Evolutionary conservation across 1,284 basidiomycete genomes (phyloP), one percentile per base, ranked within the genome.

Genomic region (Neolentinus lepideus): DNA sequence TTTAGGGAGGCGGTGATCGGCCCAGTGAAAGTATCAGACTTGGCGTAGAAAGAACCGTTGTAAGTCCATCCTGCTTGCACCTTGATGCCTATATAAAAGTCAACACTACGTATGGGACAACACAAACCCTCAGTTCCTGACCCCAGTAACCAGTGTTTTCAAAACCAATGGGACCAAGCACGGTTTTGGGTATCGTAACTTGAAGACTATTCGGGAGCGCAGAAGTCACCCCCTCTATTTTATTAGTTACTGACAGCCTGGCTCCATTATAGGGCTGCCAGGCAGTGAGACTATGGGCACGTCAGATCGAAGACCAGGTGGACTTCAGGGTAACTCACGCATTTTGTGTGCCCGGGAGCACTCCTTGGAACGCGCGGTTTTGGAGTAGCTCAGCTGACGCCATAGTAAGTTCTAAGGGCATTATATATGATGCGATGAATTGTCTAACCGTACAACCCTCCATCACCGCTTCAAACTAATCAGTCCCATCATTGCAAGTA

Each of bases 71-170:
- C 66, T 29, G 63, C 56, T 57, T 70, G 64, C 19, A 75, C 63
- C 52, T 74, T 73, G 58, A 75, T 70, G 21, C 71, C 69, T 71
- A 43, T 45, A 43, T 10, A 52, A 48, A 48, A 46, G 2, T 56
- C 29, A 58, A 4, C 21, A 11, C 16, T 9, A 14, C 14, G 22
- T 3, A 31, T 52, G 12, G 6, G 3, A 22, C 12, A 4, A 36
- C 9, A 12, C 14, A 12, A 4, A 22, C 6, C 12, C 27, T 31
- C 10, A 6, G 19, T 3, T n/a, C 19, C 10, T 51, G 52, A 66
- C 71, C 70, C 66, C 66, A 71, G 56, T 61, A 71, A 21, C 70
- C 69, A 3, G 67, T 67, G 45, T 73, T 72, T 26, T 65, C 66
- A 52, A 71, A 69, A 11, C 71, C 71, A 52, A 70, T 66, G 3